Base-by-base conservation (phyloP, 2,329 filamentous ascomycete species). In the Endocalyx cinctus region DNA sequence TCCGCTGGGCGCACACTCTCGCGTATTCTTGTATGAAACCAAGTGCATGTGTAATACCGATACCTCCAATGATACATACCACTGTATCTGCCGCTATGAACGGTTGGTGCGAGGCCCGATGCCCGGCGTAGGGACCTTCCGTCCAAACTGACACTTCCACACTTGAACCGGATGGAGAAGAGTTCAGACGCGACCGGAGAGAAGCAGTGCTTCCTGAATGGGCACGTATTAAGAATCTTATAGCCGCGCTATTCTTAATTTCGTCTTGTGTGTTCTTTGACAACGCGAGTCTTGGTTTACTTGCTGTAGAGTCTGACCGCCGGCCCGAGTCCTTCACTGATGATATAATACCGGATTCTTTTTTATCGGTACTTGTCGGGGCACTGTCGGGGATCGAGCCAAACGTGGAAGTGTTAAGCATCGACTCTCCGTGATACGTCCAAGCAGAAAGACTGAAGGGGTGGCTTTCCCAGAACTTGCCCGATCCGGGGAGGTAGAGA, bases 381-480 rank as follows among this genome's bases (percentile, higher is more conserved):
- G n/a, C n/a, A n/a, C 8, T 19, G 28, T 33, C 13, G 25, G 17
- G 1, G 26, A 31, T 12, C 29, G 18, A 30, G 29, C 23, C 8
- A 7, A 22, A 4, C n/a, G 32, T 6, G 6, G 34, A 19, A 14
- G 28, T 12, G 17, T 19, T n/a, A 12, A 22, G 5, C n/a, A 6
- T 22, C 8, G 10, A 6, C n/a, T 27, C 5, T 6, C n/a, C 17
- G 16, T 27, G 13, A 22, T 25, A 14, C 12, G 15, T 27, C 48
- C 48, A 46, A 11, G 34, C 35, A 5, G 48, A 41, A 6, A 52
- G 39, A 13, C 47, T 51, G 23, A 51, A 52, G 2, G 50, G 50
- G 17, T 52, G 50, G 17, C 44, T 52, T 28, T 52, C 50, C 50
- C 50, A 51, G 30, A 25, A 43, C 41, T 15, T 46, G 17, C 30